Percentiles rank a stretch among this genome's conserved stretches.
phyloP scores from a whole-genome alignment of 2,329 filamentous ascomycete genomes.

The Trichothecium sympodiale region DNA sequence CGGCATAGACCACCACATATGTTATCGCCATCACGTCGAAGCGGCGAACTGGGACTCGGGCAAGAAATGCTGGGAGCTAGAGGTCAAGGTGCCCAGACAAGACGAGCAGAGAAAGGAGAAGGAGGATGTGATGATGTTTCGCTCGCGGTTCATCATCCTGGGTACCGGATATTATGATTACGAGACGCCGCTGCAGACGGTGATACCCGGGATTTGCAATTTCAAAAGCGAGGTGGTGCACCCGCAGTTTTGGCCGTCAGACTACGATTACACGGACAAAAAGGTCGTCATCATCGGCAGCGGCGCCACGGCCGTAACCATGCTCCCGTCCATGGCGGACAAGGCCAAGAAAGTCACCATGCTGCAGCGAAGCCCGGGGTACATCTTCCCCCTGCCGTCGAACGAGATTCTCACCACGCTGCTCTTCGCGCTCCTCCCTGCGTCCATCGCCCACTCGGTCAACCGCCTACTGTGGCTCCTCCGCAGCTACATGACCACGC shows the following conservation, averaged over 20 bases:
- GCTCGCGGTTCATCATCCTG: slow-evolving; percentile 45
- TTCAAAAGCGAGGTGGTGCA: slow-evolving; percentile 41
- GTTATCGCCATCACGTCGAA: slow-evolving; percentile 35
- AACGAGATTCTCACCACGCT: slow-evolving; percentile 20
- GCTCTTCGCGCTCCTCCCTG: slow-evolving; percentile 28
- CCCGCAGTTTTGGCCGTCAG: slow-evolving; percentile 63
- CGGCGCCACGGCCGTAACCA: slow-evolving; percentile 56
- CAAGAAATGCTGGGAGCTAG: slow-evolving; percentile 41
- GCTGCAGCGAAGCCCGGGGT: slow-evolving; percentile 56
- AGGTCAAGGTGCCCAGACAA: slow-evolving; percentile 19
- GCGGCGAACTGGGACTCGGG: slow-evolving; percentile 42
- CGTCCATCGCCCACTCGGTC: slow-evolving; percentile 30
- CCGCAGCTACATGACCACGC: slow-evolving; percentile 26
- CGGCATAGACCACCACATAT: slow-evolving; percentile 45
- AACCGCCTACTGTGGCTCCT: slow-evolving; percentile 35
- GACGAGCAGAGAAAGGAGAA: slow-evolving; percentile 7
- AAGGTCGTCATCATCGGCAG: slow-evolving; percentile 55
- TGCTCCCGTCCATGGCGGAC: slow-evolving; percentile 50
- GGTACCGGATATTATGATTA: slow-evolving; percentile 58
- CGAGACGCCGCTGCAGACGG: slow-evolving; percentile 40
- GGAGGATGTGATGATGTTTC: slow-evolving; percentile 14
- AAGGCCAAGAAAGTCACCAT: slow-evolving; percentile 52
- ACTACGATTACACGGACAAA: slow-evolving; percentile 53
- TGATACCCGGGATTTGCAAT: slow-evolving; percentile 30
- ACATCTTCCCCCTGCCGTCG: slow-evolving; percentile 44